These are phyloP conservation scores for Arachis monticola DNA, from an alignment of 331 rosid species.

Conservation along the genomic window DNA sequence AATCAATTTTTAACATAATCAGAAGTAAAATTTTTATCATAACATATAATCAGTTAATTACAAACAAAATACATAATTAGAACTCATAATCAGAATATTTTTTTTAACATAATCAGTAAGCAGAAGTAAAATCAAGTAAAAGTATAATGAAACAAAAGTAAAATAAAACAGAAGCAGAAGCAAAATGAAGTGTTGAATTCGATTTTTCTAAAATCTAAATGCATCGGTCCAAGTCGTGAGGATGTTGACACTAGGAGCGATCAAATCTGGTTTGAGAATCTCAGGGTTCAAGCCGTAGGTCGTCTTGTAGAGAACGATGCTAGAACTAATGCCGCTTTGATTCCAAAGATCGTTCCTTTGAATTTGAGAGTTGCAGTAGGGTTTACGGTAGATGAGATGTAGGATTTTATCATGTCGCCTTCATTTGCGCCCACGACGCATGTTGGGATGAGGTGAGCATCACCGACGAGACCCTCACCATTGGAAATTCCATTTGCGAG, in stretches of 20 bases:
- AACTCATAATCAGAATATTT: no score
- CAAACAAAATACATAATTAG: no score
- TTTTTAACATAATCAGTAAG: no score
- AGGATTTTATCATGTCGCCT: no score
- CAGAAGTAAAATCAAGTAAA: no score
- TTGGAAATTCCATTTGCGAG: constrained; percentile 74
- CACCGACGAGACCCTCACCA: constrained; percentile 89
- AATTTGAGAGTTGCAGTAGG: constrained; percentile 67
- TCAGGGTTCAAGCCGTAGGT: constrained; percentile 32
- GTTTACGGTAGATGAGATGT: no score
- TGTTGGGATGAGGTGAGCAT: constrained; percentile 39
- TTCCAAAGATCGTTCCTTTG: constrained; percentile 77
- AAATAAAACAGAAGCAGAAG: no score
- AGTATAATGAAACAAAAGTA: no score
- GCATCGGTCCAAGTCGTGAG: constrained; percentile 86
- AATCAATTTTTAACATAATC: no score
- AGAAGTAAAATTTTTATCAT: no score
- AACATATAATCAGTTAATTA: no score
- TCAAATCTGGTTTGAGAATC: constrained; percentile 83
- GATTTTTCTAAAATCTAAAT: constrained; percentile 58
- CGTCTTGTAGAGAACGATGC: constrained; percentile 87
- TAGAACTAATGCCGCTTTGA: constrained; percentile 88
- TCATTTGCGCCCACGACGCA: no score
- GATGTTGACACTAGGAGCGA: constrained; percentile 89
- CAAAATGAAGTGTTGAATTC: constrained; percentile 60